Evolutionary conservation across 2,329 filamentous ascomycete species (phyloP).

Genomic region (Claviceps africana): DNA sequence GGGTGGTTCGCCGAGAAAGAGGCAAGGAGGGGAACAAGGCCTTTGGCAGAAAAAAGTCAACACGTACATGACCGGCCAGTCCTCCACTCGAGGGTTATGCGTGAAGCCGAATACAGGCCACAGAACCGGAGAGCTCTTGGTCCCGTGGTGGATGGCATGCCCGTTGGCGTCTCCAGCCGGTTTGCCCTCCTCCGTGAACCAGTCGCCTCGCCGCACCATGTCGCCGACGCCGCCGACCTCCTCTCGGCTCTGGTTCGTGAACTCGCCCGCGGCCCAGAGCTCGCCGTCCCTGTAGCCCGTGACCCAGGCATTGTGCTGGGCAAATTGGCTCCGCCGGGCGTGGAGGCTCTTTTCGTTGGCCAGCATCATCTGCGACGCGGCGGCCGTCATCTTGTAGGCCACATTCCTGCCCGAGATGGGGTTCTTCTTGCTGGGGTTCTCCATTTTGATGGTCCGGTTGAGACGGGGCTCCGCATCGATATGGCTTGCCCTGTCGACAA

Average conservation of each 20-base stretch:
- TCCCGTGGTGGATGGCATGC: background rate
- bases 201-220: slow-evolving; percentile 33
- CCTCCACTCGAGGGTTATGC: slow-evolving; percentile 33
- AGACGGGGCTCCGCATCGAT: slow-evolving; percentile 38
- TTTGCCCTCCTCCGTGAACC: slow-evolving; percentile 23
- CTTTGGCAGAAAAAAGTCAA: no score
- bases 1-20: no score
- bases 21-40: no score
- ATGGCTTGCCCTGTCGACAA: slow-evolving; percentile 30
- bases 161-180: slow-evolving; percentile 6
- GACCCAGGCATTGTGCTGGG: slow-evolving; percentile 33
- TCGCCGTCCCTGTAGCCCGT: slow-evolving; percentile 35
- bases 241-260: slow-evolving; percentile 33
- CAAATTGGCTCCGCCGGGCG: slow-evolving; percentile 29
- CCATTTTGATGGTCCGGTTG: slow-evolving; percentile 36
- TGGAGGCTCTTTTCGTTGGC: slow-evolving; percentile 27
- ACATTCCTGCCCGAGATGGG: slow-evolving; percentile 33
- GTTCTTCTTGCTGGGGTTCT: slow-evolving; percentile 32
- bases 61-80: slow-evolving; percentile 38
- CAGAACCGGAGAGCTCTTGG: slow-evolving; percentile 22
- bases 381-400: slow-evolving; percentile 34
- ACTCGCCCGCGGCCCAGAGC: slow-evolving; percentile 36
- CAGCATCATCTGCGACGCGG: slow-evolving; percentile 31
- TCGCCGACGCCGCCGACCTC: slow-evolving; percentile 30
- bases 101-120: slow-evolving; percentile 37